phyloP scores from a whole-genome alignment of 768 basidiomycete genomes.

The Dendrothele bispora region DNA sequence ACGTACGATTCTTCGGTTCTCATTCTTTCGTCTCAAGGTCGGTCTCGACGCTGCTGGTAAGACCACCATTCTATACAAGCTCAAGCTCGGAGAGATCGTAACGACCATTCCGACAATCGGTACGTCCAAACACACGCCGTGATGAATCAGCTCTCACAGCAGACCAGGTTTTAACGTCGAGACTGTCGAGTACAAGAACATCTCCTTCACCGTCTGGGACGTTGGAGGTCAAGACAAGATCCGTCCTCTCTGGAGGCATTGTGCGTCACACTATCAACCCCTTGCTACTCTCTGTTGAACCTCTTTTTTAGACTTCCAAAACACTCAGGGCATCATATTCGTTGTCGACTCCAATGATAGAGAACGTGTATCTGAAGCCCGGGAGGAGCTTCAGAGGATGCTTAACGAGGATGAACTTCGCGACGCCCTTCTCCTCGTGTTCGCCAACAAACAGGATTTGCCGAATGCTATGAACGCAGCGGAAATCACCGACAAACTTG shows the following conservation, averaged over 20 bases:
- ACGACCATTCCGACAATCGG: constrained; percentile 99
- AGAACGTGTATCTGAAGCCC: constrained; percentile 98
- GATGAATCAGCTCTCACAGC: constrained; percentile 18
- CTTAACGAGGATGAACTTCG: constrained; percentile 99
- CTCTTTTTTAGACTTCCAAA: constrained; percentile 88
- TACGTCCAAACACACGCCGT: constrained; percentile 30
- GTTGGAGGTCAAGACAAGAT: constrained; percentile 99
- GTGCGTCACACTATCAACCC: constrained; percentile 51
- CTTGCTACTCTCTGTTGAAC: constrained; percentile 14
- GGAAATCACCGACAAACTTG: constrained; percentile 99
- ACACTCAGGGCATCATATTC: constrained; percentile 99
- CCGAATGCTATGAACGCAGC: constrained; percentile 99
- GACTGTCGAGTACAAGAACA: constrained; percentile 99
- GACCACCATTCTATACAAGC: constrained; percentile 98
- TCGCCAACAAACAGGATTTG: constrained; percentile 99
- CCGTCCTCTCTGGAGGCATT: constrained; percentile 99
- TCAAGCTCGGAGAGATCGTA: constrained; percentile 99
- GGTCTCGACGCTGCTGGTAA: constrained; percentile 99
- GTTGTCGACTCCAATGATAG: constrained; percentile 99
- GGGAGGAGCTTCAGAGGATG: constrained; percentile 99
- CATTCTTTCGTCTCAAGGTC: constrained; percentile 51
- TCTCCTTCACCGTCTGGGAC: constrained; percentile 99
- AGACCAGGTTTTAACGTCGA: constrained; percentile 97
- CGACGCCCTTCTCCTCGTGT: constrained; percentile 96
- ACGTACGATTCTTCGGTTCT: not conserved